phyloP scores from a whole-genome alignment of 345 rosid species.

The Ceriops zippeliana region DNA sequence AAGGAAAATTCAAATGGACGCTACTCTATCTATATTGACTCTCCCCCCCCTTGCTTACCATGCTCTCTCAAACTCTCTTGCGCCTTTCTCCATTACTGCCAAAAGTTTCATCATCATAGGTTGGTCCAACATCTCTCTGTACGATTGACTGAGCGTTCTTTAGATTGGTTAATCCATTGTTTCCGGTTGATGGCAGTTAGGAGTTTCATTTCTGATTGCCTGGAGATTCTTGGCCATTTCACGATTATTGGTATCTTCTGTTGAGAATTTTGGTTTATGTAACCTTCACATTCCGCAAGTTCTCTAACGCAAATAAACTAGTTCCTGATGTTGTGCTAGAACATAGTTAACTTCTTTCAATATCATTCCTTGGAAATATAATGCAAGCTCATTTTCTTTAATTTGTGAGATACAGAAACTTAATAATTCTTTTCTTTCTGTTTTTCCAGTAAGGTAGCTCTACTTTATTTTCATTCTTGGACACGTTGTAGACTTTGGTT shows the following conservation, averaged over 20 bases:
- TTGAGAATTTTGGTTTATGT: not conserved
- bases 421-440: not conserved
- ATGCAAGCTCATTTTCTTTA: not conserved
- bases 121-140: constrained; percentile 17
- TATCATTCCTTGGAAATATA: not conserved
- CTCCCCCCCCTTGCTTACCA: not conserved
- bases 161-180: not conserved
- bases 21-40: constrained; percentile 29
- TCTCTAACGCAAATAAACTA: not conserved
- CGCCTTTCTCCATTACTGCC: not conserved
- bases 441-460: too few relatives aligned
- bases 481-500: not conserved
- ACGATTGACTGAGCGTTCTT: too few relatives aligned
- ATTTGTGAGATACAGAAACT: not conserved
- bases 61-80: constrained; percentile 20
- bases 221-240: not conserved
- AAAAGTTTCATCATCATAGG: constrained; percentile 5
- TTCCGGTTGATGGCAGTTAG: not conserved
- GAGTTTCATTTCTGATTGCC: not conserved
- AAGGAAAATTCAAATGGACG: constrained; percentile 53
- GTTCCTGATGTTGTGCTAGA: not conserved
- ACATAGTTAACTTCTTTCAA: not conserved
- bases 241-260: not conserved
- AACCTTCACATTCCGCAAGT: not conserved
- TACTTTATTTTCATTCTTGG: not conserved